These are phyloP conservation scores for Physaria fendleri DNA, from an alignment of 345 rosid genomes.

Conservation along the genomic window DNA sequence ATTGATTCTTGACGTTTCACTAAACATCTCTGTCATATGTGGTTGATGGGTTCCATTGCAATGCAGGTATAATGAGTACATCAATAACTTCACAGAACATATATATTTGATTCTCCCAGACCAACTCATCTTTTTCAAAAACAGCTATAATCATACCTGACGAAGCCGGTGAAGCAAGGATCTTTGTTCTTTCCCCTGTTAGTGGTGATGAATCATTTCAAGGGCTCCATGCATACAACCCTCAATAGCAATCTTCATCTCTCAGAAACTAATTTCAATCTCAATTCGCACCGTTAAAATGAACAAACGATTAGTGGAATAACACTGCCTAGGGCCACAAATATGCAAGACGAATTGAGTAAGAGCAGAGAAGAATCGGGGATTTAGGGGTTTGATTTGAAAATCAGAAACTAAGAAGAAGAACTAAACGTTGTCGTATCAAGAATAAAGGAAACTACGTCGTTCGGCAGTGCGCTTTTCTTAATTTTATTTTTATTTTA, in stretches of 20 bases:
- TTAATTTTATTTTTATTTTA: constrained; percentile 7
- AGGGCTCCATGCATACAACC: constrained; percentile 99
- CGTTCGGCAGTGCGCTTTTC: too few species aligned
- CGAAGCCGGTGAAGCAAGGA: constrained; percentile 30
- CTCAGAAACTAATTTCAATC: not conserved
- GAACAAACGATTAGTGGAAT: not conserved
- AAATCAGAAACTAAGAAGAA: not conserved
- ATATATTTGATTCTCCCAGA: not conserved
- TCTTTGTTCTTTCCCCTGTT: constrained; percentile 29
- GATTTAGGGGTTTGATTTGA: not conserved
- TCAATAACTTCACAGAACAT: not conserved
- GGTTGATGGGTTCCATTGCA: not conserved
- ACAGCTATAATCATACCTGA: constrained; percentile 35
- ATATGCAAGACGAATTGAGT: not conserved
- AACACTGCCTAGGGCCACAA: not conserved
- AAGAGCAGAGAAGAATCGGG: not conserved
- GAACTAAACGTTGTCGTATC: not conserved
- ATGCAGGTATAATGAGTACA: not conserved
- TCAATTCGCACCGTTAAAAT: not conserved
- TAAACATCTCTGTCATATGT: not conserved
- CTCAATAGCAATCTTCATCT: constrained; percentile 89
- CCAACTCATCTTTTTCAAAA: not conserved
- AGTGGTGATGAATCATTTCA: constrained; percentile 50
- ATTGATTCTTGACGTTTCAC: not conserved
- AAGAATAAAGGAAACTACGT: not conserved